Conservation (phyloP, 352 stramenopile genomes). For the Nothophytophthora sp. region DNA sequence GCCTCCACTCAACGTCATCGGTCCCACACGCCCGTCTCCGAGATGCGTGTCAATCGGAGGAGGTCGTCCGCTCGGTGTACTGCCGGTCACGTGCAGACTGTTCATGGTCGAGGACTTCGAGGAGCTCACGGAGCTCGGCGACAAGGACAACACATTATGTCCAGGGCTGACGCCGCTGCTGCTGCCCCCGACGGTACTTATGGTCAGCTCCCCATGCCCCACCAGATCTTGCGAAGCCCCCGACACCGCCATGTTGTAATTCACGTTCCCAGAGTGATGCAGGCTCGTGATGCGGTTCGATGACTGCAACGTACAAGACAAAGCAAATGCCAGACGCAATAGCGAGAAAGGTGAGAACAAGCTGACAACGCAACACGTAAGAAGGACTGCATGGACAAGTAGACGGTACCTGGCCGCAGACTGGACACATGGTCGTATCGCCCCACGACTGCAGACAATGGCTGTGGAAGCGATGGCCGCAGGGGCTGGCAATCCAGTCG, state of each 20-base stretch:
- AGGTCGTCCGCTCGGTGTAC: conserved; percentile 22
- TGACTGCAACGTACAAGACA: conserved; percentile 15
- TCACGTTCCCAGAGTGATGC: conserved; percentile 8
- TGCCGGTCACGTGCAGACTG: conserved; percentile 20
- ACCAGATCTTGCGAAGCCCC: conserved; percentile 22
- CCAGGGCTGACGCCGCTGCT: conserved; percentile 12
- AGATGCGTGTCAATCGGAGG: conserved; percentile 57
- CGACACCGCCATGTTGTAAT: conserved; percentile 23
- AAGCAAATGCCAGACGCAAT: no score
- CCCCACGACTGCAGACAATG: conserved; percentile 70
- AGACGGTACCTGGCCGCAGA: conserved; percentile 47
- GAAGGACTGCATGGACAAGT: neutral
- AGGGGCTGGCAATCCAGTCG: conserved; percentile 54
- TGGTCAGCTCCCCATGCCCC: conserved; percentile 20
- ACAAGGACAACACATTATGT: conserved; percentile 28
- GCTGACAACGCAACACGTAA: conserved; percentile 3
- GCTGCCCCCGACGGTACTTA: conserved; percentile 26
- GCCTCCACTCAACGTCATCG: conserved; percentile 27
- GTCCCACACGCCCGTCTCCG: conserved; percentile 16
- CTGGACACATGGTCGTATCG: conserved; percentile 47
- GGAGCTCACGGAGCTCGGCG: conserved; percentile 20
- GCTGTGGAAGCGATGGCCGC: conserved; percentile 72
- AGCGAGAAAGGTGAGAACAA: conserved; percentile 8
- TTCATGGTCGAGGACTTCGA: conserved; percentile 21
- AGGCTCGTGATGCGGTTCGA: conserved; percentile 33